Evolutionary conservation across 805 yeast genomes (phyloP), one percentile per base, ranked within the genome.

Genomic region (Lipomyces anomalus): DNA sequence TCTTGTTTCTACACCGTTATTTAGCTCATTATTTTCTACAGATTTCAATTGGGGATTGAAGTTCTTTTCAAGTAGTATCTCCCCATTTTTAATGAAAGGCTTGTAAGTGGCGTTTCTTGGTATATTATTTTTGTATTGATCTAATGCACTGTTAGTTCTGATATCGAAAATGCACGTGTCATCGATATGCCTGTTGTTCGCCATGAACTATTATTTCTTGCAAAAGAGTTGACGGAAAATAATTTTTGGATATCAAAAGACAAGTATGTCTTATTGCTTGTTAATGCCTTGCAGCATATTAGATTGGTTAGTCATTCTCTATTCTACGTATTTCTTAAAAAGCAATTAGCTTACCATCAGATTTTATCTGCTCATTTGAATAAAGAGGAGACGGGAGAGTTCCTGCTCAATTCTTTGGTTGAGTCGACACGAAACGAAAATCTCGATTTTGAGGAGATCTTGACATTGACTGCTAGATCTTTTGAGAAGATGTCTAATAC

Each of bases 161-260:
- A 42, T 11, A 13, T 42, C 2, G 46, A 46, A 22, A 23, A 38
- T 22, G 46, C 46, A 18, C 30, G 42, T 7, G 34, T 46, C 2
- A 16, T 33, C 4, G 46, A 46, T 28, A 17, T 35, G 18, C 18
- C 36, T n/a, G 50, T 42, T 21, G 43, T 46, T 17, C 34, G 43
- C 28, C 22, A 22, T 22, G 50, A 46, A 22, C 21, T 46, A 22
- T 7, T 30, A 3, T 16, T 42, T 4, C 35, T 17, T 16, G 46
- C 44, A 5, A 30, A 38, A 9, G 20, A 26, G 4, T 3, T 46
- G 18, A 22, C 46, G 6, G 16, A 7, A n/a, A 42, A 29, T 22
- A 32, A 40, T 1, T 23, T 35, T 17, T 7, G 13, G 29, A n/a
- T 42, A n/a, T 28, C 38, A 18, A 18, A 13, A 1, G 20, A 28